Conservation (phyloP, 129 eudicot genomes). For the Chrysanthemum seticuspe region DNA sequence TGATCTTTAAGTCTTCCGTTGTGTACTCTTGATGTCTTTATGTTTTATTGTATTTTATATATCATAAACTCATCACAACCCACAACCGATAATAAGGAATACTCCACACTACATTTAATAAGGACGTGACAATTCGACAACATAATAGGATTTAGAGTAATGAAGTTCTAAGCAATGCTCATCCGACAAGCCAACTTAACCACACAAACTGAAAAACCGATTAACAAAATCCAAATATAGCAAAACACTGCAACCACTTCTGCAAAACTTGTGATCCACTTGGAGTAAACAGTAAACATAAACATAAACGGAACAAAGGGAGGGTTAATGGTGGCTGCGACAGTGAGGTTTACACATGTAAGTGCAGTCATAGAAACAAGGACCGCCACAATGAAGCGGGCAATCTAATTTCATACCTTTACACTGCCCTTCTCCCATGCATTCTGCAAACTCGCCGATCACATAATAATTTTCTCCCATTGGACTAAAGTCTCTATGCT, state of each 20-base stretch:
- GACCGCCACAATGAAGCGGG: conserved; percentile 62
- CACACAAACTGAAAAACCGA: background rate
- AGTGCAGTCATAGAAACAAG: conserved; percentile 60
- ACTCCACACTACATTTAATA: too few relatives aligned
- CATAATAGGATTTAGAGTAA: too few relatives aligned
- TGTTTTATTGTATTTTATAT: too few relatives aligned
- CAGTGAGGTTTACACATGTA: conserved; percentile 66
- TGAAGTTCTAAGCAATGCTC: background rate
- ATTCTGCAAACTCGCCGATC: conserved; percentile 58
- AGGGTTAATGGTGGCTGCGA: conserved; percentile 3
- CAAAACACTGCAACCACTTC: conserved; percentile 6
- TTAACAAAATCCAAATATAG: background rate
- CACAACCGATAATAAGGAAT: too few relatives aligned
- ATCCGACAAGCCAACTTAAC: conserved; percentile 19
- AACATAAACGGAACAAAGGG: background rate
- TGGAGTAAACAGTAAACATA: background rate
- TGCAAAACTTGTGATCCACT: conserved; percentile 7
- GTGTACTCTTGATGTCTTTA: too few relatives aligned
- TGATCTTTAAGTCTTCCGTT: too few relatives aligned
- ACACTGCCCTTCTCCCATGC: conserved; percentile 57
- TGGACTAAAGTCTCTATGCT: conserved; percentile 31
- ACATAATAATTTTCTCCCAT: conserved; percentile 37
- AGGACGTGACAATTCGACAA: too few relatives aligned
- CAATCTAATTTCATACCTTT: conserved; percentile 55
- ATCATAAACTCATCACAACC: too few relatives aligned